Conservation (phyloP, 345 rosid genomes). For the Conringia planisiliqua region DNA sequence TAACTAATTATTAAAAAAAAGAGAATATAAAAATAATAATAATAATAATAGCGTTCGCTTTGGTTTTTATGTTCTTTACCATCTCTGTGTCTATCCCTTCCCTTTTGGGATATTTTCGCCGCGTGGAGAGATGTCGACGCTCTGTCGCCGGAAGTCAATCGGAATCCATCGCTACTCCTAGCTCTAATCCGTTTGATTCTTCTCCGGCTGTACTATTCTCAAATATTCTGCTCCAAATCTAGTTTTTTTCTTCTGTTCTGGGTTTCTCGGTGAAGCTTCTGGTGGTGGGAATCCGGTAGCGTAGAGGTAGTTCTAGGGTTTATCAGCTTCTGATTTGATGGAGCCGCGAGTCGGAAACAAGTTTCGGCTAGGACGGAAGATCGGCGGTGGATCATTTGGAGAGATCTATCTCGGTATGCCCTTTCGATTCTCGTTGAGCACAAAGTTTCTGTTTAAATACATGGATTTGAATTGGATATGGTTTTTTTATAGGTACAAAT, state of each 20-base stretch:
- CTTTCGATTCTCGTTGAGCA: background rate
- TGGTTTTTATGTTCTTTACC: background rate
- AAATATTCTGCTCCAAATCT: background rate
- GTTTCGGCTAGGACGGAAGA: slow-evolving; percentile 89
- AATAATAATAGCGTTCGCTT: background rate
- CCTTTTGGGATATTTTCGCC: slow-evolving; percentile 35
- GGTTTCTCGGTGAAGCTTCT: background rate
- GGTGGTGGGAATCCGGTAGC: slow-evolving; percentile 3
- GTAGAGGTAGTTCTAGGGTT: slow-evolving; percentile 16
- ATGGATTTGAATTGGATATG: background rate
- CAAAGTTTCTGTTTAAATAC: background rate
- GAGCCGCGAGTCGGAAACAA: slow-evolving; percentile 86
- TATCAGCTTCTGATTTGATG: slow-evolving; percentile 43
- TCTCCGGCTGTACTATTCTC: background rate
- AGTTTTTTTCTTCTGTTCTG: background rate
- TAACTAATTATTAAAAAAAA: background rate
- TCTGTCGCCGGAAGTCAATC: slow-evolving; percentile 36
- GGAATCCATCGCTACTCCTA: slow-evolving; percentile 15
- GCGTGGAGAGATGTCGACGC: slow-evolving; percentile 31
- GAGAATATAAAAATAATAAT: background rate
- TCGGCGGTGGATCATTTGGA: slow-evolving; percentile 98
- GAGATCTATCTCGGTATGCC: slow-evolving; percentile 90
- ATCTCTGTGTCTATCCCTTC: slow-evolving; percentile 27
- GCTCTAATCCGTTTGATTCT: background rate
- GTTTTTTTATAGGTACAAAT: slow-evolving; percentile 55